Evolutionary conservation across 495 filamentous ascomycete genomes (phyloP), one percentile per base, ranked within the genome.

Genomic region (Venustampulla echinocandica): DNA sequence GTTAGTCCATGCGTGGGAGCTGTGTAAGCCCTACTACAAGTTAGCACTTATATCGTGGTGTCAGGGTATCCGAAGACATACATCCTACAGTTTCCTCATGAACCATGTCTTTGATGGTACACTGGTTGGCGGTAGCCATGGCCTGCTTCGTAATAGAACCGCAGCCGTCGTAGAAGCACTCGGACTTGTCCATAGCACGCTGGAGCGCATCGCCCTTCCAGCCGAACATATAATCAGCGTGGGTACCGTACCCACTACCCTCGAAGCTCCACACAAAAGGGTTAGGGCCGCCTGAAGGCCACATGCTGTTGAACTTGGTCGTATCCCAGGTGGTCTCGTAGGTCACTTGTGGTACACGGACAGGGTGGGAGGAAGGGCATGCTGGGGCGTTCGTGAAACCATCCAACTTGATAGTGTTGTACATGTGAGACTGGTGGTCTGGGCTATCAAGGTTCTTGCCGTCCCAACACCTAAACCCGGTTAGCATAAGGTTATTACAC

Each of bases 391-490:
- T 40, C 4, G 18, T 22, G 37, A 40, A 40, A 19, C 37, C 37
- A 3, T 40, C 37, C 22, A 14, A 44, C 19, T 15, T 4, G 23
- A 37, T 19, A 10, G 44, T 46, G 32, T 46, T 37, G 44, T 46
- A 46, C 39, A 82, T 65, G 50, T 82, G 79, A 7, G 67, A 67
- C 55, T 70, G 68, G 58, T 83, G 73, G 50, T 73, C 64, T 22
- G 65, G 59, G 34, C 64, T 71, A 41, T 77, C 71, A 27, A 79
- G 68, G 7, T 87, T 73, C 48, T 79, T 72, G 25, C 87, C 87
- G 57, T 92, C 84, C 87, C 87, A 93, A 73, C 87, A 94, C 0
- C 44, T 46, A 24, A 15, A n/a, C n/a, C 18, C 10, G 28, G 44
- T 46, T 37, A 46, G 44, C 20, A 22, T 34, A 34, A 33, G 28